Percentiles rank a stretch among this genome's conserved stretches.
Conservation (phyloP, 1,139 yeast species). For the Pichia sp. region DNA sequence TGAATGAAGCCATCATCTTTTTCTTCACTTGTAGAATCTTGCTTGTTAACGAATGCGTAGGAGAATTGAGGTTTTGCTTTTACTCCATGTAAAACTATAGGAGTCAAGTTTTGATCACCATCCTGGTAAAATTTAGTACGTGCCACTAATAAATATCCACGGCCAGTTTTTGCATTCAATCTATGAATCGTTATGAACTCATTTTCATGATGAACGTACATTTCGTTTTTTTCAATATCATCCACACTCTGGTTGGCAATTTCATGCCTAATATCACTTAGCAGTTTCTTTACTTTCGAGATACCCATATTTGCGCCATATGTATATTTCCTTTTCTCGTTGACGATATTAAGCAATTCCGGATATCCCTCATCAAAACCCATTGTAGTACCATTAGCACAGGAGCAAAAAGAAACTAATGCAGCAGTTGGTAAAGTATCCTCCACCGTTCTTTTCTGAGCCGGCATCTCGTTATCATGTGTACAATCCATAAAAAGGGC, state of each 20-base stretch:
- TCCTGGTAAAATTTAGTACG: conserved; percentile 65
- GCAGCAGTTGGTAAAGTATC: conserved; percentile 96
- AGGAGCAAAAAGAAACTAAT: conserved; percentile 84
- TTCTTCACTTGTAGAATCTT: conserved; percentile 27
- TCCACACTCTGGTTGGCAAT: conserved; percentile 66
- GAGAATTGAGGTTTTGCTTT: conserved; percentile 58
- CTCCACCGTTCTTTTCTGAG: conserved; percentile 84
- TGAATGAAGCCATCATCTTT: conserved; percentile 33
- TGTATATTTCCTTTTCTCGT: conserved; percentile 64
- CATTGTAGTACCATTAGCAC: conserved; percentile 91
- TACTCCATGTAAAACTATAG: conserved; percentile 63
- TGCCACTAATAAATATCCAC: conserved; percentile 86
- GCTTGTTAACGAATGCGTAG: conserved; percentile 52
- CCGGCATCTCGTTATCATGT: conserved; percentile 89
- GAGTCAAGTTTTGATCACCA: conserved; percentile 51
- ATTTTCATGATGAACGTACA: conserved; percentile 91
- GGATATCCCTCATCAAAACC: conserved; percentile 96
- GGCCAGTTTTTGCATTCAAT: conserved; percentile 75
- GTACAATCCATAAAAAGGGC: conserved; percentile 97
- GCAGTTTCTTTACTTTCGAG: conserved; percentile 58
- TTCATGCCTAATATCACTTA: conserved; percentile 54
- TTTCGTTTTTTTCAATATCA: conserved; percentile 71
- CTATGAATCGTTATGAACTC: conserved; percentile 90
- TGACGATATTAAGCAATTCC: conserved; percentile 71
- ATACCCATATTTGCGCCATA: conserved; percentile 78